Percentiles rank a stretch among this genome's conserved stretches.
phyloP scores from a whole-genome alignment of 148 eudicot species.

The Amaranthus palmeri region DNA sequence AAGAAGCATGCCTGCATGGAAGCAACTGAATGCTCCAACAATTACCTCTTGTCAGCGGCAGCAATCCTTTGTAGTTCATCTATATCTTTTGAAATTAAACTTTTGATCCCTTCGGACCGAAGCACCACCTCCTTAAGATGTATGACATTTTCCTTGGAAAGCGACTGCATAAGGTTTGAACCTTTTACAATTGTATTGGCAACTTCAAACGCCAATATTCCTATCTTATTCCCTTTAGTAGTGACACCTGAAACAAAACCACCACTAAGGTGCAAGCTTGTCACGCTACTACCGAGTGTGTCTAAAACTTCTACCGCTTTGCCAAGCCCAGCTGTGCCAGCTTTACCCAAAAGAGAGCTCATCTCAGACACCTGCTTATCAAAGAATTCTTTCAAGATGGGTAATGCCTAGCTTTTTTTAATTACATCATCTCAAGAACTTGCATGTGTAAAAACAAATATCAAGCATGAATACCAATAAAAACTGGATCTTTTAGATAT shows the following conservation, averaged over 20 bases:
- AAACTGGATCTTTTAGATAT: neutral
- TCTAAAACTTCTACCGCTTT: constrained; percentile 96
- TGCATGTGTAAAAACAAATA: neutral
- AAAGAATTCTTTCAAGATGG: neutral
- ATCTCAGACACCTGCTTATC: constrained; percentile 72
- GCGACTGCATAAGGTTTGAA: constrained; percentile 88
- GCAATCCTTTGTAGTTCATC: constrained; percentile 84
- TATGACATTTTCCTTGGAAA: constrained; percentile 66
- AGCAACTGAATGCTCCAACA: constrained; percentile 1
- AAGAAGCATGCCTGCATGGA: constrained; percentile 1
- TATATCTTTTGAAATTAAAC: constrained; percentile 66
- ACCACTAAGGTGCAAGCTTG: constrained; percentile 68
- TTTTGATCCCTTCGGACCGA: constrained; percentile 87
- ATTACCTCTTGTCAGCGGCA: constrained; percentile 93
- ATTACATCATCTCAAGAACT: neutral
- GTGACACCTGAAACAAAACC: constrained; percentile 85
- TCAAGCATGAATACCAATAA: neutral
- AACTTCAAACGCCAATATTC: constrained; percentile 90
- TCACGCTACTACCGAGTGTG: constrained; percentile 96
- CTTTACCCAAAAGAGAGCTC: constrained; percentile 80
- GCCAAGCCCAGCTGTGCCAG: constrained; percentile 80
- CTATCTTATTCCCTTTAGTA: constrained; percentile 79
- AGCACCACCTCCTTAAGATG: constrained; percentile 87
- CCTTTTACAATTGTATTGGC: constrained; percentile 95
- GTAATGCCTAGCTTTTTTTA: neutral